Percentiles rank a stretch among this genome's conserved stretches.
phyloP scores from a whole-genome alignment of 805 yeast species.

The Candida broadrunensis region DNA sequence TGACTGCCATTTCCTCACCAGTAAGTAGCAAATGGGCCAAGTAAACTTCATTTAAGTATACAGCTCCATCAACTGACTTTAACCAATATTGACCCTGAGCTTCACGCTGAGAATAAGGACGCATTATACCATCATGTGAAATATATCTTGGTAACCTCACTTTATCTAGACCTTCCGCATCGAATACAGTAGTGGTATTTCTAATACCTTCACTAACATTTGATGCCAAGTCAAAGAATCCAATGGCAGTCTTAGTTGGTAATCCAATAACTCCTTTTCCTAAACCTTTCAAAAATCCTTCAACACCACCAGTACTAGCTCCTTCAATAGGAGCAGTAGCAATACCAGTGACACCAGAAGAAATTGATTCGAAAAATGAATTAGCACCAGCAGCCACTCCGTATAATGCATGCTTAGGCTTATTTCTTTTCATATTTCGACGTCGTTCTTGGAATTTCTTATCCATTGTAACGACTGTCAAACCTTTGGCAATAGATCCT shows the following conservation, averaged over 20 bases:
- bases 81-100: conserved; percentile 95
- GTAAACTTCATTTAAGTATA: conserved; percentile 67
- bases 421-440: conserved; percentile 71
- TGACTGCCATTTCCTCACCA: conserved; percentile 73
- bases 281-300: conserved; percentile 89
- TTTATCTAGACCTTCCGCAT: conserved; percentile 70
- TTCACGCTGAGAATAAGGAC: conserved; percentile 74
- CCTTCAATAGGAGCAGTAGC: conserved; percentile 92
- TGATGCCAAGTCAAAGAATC: conserved; percentile 87
- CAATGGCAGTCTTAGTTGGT: conserved; percentile 96
- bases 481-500: conserved; percentile 91
- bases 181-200: conserved; percentile 88
- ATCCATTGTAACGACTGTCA: conserved; percentile 88
- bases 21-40: conserved; percentile 83
- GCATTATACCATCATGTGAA: conserved; percentile 66
- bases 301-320: conserved; percentile 81
- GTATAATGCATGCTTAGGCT: conserved; percentile 79
- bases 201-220: conserved; percentile 92
- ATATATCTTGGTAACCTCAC: conserved; percentile 82
- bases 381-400: conserved; percentile 85
- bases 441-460: conserved; percentile 78
- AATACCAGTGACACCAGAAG: conserved; percentile 86
- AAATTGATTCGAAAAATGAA: conserved; percentile 79
- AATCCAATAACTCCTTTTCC: conserved; percentile 95
- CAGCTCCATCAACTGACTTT: conserved; percentile 79